Evolutionary conservation across 2,329 filamentous ascomycete species (phyloP).

Genomic region (Diaporthe sp.): DNA sequence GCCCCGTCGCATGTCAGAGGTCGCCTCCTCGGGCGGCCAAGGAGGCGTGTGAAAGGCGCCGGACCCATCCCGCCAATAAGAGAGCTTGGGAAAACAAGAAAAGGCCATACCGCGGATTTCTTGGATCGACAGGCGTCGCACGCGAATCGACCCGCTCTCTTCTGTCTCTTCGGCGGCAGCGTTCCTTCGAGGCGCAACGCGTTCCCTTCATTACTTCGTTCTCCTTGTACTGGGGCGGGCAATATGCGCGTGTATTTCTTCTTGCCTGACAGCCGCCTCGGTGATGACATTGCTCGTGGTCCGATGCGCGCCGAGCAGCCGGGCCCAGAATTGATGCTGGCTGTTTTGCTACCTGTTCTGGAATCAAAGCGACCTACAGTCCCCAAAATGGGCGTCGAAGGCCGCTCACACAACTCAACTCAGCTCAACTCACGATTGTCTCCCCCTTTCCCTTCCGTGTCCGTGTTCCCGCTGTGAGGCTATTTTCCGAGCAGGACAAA

Average conservation of each 20-base stretch:
- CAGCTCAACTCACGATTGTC: background rate
- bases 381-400: background rate
- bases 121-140: conserved; percentile 37
- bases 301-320: background rate
- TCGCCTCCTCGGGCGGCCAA: background rate
- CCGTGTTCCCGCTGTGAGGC: background rate
- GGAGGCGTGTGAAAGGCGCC: background rate
- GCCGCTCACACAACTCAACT: background rate
- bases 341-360: background rate
- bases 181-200: background rate
- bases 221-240: conserved; percentile 17
- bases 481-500: background rate
- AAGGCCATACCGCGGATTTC: conserved; percentile 36
- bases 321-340: background rate
- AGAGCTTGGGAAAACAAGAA: background rate
- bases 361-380: background rate
- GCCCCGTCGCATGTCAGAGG: background rate
- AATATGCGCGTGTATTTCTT: conserved; percentile 31
- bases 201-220: background rate
- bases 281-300: background rate
- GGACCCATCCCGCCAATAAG: background rate
- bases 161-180: conserved; percentile 10
- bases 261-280: background rate
- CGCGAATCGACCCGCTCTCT: conserved; percentile 31
- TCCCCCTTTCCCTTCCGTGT: background rate